phyloP scores from a whole-genome alignment of 2,329 filamentous ascomycete species.

The Dactylellina drechsleri region DNA sequence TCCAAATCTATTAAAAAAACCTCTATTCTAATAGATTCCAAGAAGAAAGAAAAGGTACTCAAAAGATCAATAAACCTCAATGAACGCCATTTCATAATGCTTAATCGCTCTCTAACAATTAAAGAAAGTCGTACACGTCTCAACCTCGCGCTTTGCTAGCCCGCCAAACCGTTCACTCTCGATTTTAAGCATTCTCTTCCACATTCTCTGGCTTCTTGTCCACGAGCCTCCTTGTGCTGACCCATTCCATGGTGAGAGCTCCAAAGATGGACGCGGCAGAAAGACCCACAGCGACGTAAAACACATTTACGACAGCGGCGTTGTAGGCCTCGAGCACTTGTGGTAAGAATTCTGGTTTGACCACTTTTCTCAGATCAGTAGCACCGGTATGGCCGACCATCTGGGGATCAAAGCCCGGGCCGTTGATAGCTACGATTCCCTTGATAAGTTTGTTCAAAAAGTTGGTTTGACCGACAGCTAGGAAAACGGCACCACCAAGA shows the following conservation, averaged over 20 bases:
- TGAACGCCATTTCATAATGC: constrained; percentile 10
- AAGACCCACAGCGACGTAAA: constrained; percentile 70
- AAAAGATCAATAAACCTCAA: constrained; percentile 11
- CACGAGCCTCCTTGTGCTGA: constrained; percentile 70
- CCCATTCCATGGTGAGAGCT: constrained; percentile 71
- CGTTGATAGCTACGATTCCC: constrained; percentile 39
- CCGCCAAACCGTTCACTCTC: background rate
- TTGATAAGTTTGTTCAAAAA: constrained; percentile 65
- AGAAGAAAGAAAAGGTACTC: background rate
- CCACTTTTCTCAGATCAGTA: constrained; percentile 70
- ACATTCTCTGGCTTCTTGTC: constrained; percentile 29
- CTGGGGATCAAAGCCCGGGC: constrained; percentile 59
- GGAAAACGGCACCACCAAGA: constrained; percentile 70
- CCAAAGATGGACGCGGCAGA: constrained; percentile 68
- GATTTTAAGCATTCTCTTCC: constrained; percentile 29
- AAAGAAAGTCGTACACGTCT: too few species aligned
- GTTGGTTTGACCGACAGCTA: constrained; percentile 69
- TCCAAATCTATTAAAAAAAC: constrained; percentile 1
- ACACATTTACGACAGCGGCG: constrained; percentile 68
- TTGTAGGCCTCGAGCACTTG: constrained; percentile 74
- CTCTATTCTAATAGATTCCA: constrained; percentile 1
- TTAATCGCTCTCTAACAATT: background rate
- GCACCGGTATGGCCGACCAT: constrained; percentile 66
- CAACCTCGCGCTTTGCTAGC: too few species aligned
- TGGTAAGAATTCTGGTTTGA: constrained; percentile 66